A percentile compares a stretch with the other conserved stretches of the same genome.
These are phyloP conservation scores for Rhodamnia rubescens DNA, from an alignment of 345 rosid genomes.

Conservation along the genomic window DNA sequence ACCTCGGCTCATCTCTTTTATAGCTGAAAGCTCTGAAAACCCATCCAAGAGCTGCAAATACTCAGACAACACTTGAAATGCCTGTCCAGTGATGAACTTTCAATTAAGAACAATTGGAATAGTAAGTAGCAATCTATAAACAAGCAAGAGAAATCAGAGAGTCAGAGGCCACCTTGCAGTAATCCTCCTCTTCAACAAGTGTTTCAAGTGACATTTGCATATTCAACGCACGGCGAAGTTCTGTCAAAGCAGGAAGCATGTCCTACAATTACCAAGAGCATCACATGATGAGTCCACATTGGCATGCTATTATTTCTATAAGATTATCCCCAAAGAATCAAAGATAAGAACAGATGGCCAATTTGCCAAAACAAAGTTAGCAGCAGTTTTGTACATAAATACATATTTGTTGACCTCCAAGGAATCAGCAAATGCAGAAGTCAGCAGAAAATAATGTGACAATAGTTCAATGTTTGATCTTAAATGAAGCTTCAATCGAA, in stretches of 20 bases:
- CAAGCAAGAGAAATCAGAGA: not conserved
- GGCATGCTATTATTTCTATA: not conserved
- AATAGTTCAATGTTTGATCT: not conserved
- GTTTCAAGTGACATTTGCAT: constrained; percentile 80
- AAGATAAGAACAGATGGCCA: not conserved
- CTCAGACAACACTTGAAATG: constrained; percentile 95
- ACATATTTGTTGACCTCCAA: not conserved
- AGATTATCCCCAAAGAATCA: not conserved
- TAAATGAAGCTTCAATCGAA: not conserved
- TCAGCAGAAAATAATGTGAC: not conserved
- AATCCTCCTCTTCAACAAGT: constrained; percentile 84
- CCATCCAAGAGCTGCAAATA: constrained; percentile 92
- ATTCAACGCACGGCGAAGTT: constrained; percentile 64
- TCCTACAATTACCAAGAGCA: constrained; percentile 38
- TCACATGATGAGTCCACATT: not conserved
- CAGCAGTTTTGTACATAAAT: not conserved
- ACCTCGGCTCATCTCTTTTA: constrained; percentile 91
- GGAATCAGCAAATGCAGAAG: not conserved
- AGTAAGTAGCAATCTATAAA: not conserved
- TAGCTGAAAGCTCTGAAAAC: constrained; percentile 70
- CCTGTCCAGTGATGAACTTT: constrained; percentile 35
- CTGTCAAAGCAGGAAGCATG: constrained; percentile 70
- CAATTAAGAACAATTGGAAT: not conserved
- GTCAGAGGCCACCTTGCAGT: constrained; percentile 60
- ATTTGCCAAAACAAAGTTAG: not conserved